Evolutionary conservation across 116 monocot genomes (phyloP).

Genomic region (Iris pallida): DNA sequence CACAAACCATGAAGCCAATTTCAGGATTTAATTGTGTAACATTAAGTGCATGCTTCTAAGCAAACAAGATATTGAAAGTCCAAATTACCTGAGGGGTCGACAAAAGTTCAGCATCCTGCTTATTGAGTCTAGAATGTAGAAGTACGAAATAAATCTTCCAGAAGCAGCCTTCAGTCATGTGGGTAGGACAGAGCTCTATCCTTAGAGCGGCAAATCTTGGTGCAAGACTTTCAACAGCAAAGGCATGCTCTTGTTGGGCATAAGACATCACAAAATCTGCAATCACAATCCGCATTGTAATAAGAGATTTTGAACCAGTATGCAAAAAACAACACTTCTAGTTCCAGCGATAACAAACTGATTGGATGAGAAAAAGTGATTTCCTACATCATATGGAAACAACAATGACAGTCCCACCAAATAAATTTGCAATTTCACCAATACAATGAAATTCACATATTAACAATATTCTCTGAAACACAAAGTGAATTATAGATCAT

Average conservation of each 20-base stretch:
- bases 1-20: no score
- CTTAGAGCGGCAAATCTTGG: constrained; percentile 84
- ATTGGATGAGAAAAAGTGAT: no score
- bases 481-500: no score
- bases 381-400: no score
- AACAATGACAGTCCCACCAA: no score
- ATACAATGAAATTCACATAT: no score
- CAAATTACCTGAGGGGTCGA: constrained; percentile 72
- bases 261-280: constrained; percentile 91
- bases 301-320: no score
- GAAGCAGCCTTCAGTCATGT: constrained; percentile 86
- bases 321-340: no score
- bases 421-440: no score
- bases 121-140: constrained; percentile 72
- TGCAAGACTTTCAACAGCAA: constrained; percentile 57
- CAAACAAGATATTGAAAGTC: neutral
- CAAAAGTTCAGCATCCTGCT: constrained; percentile 69
- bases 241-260: constrained; percentile 77
- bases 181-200: constrained; percentile 90
- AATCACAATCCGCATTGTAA: neutral
- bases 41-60: neutral
- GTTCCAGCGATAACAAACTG: no score
- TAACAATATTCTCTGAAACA: no score
- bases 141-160: constrained; percentile 95
- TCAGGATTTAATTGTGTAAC: no score